Evolutionary conservation across 2,329 filamentous ascomycete genomes (phyloP), one percentile per base, ranked within the genome.

Genomic region (Stemphylium vesicarium): DNA sequence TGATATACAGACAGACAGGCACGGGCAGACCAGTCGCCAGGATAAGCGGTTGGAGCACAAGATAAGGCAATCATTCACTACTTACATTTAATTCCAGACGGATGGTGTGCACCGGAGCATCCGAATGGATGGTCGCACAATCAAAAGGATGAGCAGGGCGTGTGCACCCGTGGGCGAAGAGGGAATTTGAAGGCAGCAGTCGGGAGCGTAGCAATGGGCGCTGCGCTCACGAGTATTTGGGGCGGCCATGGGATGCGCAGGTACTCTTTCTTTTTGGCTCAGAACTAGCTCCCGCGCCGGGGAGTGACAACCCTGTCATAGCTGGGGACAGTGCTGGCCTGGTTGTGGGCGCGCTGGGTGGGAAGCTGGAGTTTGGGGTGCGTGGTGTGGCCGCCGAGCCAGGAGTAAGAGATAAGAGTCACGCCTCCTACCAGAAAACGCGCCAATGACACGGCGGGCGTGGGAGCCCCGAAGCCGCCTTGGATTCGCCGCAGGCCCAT

Each of bases 281-380:
- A 54, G 56, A 61, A 53, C 65, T 72, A 73, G 71, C 68, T 69
- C 63, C 69, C 68, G 71, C 68, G 69, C 70, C 61, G 63, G 69
- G 66, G 61, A 60, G 56, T 64, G 64, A 45, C 63, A 67, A 61
- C 58, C 64, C 61, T 65, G 64, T 60, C 59, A 66, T 66, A 49
- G 40, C 50, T 57, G 57, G 58, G 59, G 56, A 57, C 40, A 40
- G 53, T 52, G 57, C 54, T 62, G 59, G 46, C 60, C 56, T 50
- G 50, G 50, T 54, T 51, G 60, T 48, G 58, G 62, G 53, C 49
- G 51, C 56, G 54, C 24, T 52, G 26, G 48, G 36, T 26, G 31
- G 56, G 40, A 57, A 60, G 60, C 57, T 66, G 64, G 57, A 56
- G 43, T 44, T 57, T 52, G 56, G 56, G 48, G 53, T 50, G 57